Base-by-base conservation (phyloP, 305 asterid genomes). In the Fraxinus angustifolia region DNA sequence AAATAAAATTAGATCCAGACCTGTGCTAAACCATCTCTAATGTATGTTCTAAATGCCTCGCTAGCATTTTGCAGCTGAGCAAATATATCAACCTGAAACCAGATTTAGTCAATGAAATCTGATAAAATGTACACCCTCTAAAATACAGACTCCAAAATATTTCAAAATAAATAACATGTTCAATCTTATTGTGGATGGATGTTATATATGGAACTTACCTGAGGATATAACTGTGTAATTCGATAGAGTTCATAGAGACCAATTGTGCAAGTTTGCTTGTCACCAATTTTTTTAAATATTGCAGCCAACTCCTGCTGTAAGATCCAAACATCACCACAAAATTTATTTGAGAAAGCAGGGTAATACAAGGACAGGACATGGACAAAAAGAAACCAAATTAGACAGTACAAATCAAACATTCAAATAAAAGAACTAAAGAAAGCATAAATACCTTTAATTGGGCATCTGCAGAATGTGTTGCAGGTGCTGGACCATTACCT, bases 61-160 rank as follows among this genome's bases (percentile, higher is more conserved):
- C 99, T 94, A 53, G 99, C 99, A 92, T 97, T 97, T 87, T 97
- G 99, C 83, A 97, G 89, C 93, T 97, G 99, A 74, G 97, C 72
- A 83, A 97, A 97, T 76, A 97, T 97, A 84, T 97, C 98, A 89
- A 94, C 99, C 99, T 97, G 90, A 70, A 85, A 89, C 75, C 62
- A 84, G 60, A 88, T 80, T 76, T 42, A 70, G 60, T 34, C 35
- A 81, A 62, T 17, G 65, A 56, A 73, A 76, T 19, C 71, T 79
- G 23, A 38, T 40, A 62, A 62, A 78, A 73, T 33, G 31, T 30
- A 30, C 31, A 53, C 31, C 12, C 33, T 16, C 73, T 42, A 71
- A 50, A 30, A 11, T 12, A 76, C 12, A 26, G 10, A 11, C 73
- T 67, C 34, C 17, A 67, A 28, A 11, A 23, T 28, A 67, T 67